phyloP scores from a whole-genome alignment of 2,329 filamentous ascomycete genomes.

The Fusarium abutilonis region DNA sequence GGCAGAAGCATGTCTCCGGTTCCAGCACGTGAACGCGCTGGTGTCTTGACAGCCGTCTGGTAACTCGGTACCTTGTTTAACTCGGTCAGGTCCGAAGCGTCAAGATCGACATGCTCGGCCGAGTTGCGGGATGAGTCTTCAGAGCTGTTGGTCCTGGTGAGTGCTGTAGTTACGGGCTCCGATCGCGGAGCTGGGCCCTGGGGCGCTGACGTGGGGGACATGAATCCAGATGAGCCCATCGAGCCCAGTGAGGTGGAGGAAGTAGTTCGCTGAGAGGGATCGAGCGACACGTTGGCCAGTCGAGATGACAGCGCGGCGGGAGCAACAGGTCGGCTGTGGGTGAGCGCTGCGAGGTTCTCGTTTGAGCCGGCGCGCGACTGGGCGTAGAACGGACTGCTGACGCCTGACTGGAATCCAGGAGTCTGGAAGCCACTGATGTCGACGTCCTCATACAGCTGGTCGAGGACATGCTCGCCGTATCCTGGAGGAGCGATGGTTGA shows the following conservation, averaged over 20 bases:
- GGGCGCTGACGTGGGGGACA: constrained; percentile 55
- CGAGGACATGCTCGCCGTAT: constrained; percentile 89
- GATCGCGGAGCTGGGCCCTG: constrained; percentile 52
- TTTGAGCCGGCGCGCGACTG: constrained; percentile 78
- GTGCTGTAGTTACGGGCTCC: constrained; percentile 56
- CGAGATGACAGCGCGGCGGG: constrained; percentile 69
- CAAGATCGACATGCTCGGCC: constrained; percentile 65
- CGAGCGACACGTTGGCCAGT: constrained; percentile 74
- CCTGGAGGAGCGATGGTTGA: constrained; percentile 83
- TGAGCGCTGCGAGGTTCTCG: constrained; percentile 75
- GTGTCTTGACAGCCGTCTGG: constrained; percentile 74
- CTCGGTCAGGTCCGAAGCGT: constrained; percentile 69
- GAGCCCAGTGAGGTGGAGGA: constrained; percentile 59
- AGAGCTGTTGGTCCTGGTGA: constrained; percentile 65
- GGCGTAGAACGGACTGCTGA: constrained; percentile 81
- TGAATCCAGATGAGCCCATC: constrained; percentile 56
- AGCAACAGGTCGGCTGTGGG: constrained; percentile 47
- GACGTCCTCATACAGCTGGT: constrained; percentile 89
- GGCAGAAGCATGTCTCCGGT: constrained; percentile 65
- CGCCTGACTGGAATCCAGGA: constrained; percentile 74
- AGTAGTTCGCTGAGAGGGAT: constrained; percentile 57
- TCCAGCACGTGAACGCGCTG: constrained; percentile 63
- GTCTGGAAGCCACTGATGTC: constrained; percentile 85
- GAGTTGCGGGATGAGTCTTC: constrained; percentile 64
- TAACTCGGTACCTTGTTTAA: constrained; percentile 82